Evolutionary conservation across 257 asterid species (phyloP).

Genomic region (Salvia rosmarinus): DNA sequence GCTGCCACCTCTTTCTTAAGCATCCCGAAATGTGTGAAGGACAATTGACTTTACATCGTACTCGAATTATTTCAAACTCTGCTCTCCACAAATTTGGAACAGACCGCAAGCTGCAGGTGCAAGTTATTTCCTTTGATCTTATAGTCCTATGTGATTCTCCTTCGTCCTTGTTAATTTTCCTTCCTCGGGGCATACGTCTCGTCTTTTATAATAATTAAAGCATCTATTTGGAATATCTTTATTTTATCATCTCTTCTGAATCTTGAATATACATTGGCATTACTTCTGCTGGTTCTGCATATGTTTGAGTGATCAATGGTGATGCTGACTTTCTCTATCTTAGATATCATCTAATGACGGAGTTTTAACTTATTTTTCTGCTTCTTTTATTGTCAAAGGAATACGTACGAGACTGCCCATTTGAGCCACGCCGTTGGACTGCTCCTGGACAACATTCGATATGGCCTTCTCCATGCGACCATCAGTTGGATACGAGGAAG

Average conservation of each 20-base stretch:
- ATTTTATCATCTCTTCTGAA: no score
- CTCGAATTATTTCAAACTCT: conserved; percentile 58
- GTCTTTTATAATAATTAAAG: not conserved
- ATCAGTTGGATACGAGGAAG: conserved; percentile 69
- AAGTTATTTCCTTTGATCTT: conserved; percentile 21
- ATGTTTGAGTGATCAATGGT: not conserved
- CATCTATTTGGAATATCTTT: not conserved
- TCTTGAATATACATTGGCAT: not conserved
- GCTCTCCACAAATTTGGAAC: conserved; percentile 76
- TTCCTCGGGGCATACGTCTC: not conserved
- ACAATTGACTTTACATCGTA: conserved; percentile 57
- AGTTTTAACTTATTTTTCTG: conserved; percentile 3
- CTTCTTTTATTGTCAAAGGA: conserved; percentile 46
- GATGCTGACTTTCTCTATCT: not conserved
- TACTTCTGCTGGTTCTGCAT: not conserved
- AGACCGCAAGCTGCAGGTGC: conserved; percentile 74
- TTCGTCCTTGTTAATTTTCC: not conserved
- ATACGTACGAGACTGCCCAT: conserved; percentile 74
- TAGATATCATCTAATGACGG: not conserved
- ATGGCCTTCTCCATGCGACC: conserved; percentile 69
- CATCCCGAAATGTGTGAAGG: conserved; percentile 79
- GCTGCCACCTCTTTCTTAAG: conserved; percentile 83
- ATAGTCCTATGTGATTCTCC: not conserved
- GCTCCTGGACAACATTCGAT: conserved; percentile 91
- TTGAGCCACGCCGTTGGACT: conserved; percentile 86